Percentiles rank a stretch among this genome's conserved stretches.
phyloP scores from a whole-genome alignment of 2,329 filamentous ascomycete species.

The Coleophoma crateriformis region DNA sequence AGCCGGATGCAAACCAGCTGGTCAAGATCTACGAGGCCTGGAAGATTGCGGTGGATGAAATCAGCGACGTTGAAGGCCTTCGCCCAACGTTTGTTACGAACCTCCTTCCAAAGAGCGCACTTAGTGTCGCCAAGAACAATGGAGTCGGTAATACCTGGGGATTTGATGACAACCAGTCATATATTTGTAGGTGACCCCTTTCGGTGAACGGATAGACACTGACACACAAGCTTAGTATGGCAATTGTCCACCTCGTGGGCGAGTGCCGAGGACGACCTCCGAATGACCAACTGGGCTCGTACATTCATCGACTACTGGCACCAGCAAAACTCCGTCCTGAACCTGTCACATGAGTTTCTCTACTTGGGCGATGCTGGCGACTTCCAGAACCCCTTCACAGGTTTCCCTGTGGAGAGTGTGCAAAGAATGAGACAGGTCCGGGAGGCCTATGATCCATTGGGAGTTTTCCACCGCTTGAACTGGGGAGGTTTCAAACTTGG shows the following conservation, averaged over 20 bases:
- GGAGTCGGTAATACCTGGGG: constrained; percentile 34
- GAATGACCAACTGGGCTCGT: constrained; percentile 28
- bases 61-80: constrained; percentile 30
- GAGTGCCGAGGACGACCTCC: constrained; percentile 28
- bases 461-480: constrained; percentile 1
- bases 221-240: constrained; percentile 28
- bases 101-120: constrained; percentile 18
- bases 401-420: constrained; percentile 26
- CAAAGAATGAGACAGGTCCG: constrained; percentile 23
- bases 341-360: constrained; percentile 24
- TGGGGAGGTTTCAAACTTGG: too few relatives aligned
- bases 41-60: constrained; percentile 26
- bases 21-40: constrained; percentile 28
- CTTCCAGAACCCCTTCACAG: constrained; percentile 28
- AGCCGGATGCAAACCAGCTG: constrained; percentile 27
- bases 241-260: constrained; percentile 33
- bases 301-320: constrained; percentile 25
- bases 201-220: neutral
- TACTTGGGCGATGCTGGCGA: constrained; percentile 33
- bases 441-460: constrained; percentile 22
- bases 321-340: constrained; percentile 18
- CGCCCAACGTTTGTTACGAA: constrained; percentile 33
- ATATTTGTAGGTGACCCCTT: constrained; percentile 23
- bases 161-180: constrained; percentile 22
- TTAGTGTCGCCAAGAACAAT: constrained; percentile 27